Evolutionary conservation across 2,329 filamentous ascomycete species (phyloP), one percentile per base, ranked within the genome.

Genomic region (Plectosphaerella sp.): DNA sequence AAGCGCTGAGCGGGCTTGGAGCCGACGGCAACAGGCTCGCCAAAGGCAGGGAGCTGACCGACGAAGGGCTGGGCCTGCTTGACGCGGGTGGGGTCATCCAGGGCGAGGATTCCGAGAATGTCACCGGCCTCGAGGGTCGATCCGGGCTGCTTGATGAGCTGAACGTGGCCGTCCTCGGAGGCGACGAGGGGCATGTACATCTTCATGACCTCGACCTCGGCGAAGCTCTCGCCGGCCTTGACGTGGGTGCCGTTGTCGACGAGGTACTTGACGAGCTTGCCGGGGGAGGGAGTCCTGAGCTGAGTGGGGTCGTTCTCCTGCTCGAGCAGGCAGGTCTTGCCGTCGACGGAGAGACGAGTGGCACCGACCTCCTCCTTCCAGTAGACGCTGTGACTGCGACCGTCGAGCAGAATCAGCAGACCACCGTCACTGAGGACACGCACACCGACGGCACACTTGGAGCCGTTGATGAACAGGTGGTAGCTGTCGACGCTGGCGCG

Each of bases 121-220:
- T 99, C 94, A 71, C 94, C 94, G 67, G 94, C 94, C 71, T 97
- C 92, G 47, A 99, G 88, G 16, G 91, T 95, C n/a, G 94, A 89
- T 69, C 94, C 94, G 57, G 94, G 94, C 75, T 97, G 94, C 83
- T 99, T 99, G 79, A 99, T 96, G 64, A 99, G 83, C 76, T 97
- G 94, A 52, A 99, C 93, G 51, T 96, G 82, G 77, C 94, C 94
- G 63, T 96, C 94, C 71, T 99, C 94, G 67, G 92, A 88, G 3
- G 94, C 89, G 56, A 99, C 82, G 51, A 99, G 80, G 64, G 94
- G 94, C 94, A 99, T 99, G 82, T 97, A 97, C 94, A 99, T 99
- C 82, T 99, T 99, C 94, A 99, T 99, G 73, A 99, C 94, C 74
- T 99, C 94, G 41, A 99, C 93, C 72, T 99, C 94, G 52, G 94